Conservation (phyloP, 768 basidiomycete genomes). For the Mrakia blollopis region DNA sequence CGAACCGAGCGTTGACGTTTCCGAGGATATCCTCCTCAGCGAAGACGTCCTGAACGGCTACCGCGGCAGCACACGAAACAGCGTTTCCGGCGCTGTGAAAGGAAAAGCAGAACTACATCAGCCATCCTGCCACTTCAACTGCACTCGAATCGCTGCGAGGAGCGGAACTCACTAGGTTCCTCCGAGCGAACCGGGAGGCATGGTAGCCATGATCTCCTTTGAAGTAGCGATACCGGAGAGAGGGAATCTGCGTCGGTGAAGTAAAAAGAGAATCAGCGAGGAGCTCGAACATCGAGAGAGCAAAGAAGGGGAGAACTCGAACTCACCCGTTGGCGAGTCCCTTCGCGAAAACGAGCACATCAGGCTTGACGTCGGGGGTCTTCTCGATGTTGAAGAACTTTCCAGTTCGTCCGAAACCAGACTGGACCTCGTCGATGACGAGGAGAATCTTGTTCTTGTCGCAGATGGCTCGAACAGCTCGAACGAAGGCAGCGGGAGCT, state of each 20-base stretch:
- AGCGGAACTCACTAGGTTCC: conserved; percentile 55
- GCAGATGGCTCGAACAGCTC: conserved; percentile 75
- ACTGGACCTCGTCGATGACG: conserved; percentile 47
- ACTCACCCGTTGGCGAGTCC: conserved; percentile 47
- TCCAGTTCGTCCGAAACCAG: conserved; percentile 84
- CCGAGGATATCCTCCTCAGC: conserved; percentile 71
- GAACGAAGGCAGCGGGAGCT: conserved; percentile 71
- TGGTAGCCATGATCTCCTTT: conserved; percentile 69
- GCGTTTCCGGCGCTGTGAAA: conserved; percentile 65
- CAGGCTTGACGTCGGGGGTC: conserved; percentile 69
- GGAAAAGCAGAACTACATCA: no score
- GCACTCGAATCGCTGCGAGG: no score
- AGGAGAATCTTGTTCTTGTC: conserved; percentile 79
- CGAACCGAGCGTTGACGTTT: conserved; percentile 59
- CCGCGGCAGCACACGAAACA: conserved; percentile 79
- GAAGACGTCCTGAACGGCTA: conserved; percentile 46
- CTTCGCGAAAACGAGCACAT: conserved; percentile 86
- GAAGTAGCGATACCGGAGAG: conserved; percentile 76
- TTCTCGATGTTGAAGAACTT: conserved; percentile 69
- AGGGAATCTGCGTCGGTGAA: conserved; percentile 55
- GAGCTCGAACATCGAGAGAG: no score
- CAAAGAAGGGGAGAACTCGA: no score
- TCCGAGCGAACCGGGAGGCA: conserved; percentile 37
- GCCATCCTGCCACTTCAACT: no score
- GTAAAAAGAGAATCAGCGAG: no score